These are phyloP conservation scores for Chlorella ohadii DNA, from an alignment of 139 green algal species.

Conservation along the genomic window DNA sequence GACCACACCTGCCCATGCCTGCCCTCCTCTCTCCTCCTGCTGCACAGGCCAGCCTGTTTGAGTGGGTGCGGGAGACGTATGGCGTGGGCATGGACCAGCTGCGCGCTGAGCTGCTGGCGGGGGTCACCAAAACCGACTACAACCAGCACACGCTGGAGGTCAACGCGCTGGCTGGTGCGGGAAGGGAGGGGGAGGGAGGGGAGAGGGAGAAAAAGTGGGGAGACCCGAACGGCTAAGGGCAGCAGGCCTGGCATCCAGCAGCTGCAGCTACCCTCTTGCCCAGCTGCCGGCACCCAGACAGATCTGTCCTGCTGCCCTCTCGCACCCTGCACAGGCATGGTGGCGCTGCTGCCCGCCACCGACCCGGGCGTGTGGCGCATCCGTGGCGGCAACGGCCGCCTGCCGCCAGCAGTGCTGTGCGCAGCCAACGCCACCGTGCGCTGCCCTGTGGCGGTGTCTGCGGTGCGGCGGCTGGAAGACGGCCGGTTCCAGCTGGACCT, in stretches of 20 bases:
- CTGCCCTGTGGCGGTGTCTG: neutral
- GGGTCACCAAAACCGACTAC: constrained; percentile 70
- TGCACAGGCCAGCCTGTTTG: neutral
- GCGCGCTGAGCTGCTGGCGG: constrained; percentile 53
- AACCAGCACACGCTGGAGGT: constrained; percentile 67
- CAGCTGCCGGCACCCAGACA: neutral
- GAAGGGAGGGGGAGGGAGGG: no score
- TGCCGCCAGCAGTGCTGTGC: constrained; percentile 46
- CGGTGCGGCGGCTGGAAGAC: neutral
- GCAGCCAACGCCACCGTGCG: constrained; percentile 30
- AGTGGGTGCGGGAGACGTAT: constrained; percentile 27
- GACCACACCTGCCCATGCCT: neutral
- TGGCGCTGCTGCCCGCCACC: constrained; percentile 66
- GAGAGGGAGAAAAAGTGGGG: no score
- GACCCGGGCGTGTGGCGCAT: constrained; percentile 44
- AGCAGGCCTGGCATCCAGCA: neutral
- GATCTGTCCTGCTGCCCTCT: neutral
- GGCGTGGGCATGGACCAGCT: constrained; percentile 40
- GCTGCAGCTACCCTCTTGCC: no score
- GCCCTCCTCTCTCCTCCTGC: neutral
- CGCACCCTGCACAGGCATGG: constrained; percentile 46
- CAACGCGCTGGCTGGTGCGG: constrained; percentile 69
- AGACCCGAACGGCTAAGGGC: no score
- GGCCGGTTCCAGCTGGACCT: constrained; percentile 9
- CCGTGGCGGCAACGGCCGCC: constrained; percentile 60